A percentile compares a stretch with the other conserved stretches of the same genome.
Conservation (phyloP, 768 basidiomycete species). For the Chalciporus piperatus region DNA sequence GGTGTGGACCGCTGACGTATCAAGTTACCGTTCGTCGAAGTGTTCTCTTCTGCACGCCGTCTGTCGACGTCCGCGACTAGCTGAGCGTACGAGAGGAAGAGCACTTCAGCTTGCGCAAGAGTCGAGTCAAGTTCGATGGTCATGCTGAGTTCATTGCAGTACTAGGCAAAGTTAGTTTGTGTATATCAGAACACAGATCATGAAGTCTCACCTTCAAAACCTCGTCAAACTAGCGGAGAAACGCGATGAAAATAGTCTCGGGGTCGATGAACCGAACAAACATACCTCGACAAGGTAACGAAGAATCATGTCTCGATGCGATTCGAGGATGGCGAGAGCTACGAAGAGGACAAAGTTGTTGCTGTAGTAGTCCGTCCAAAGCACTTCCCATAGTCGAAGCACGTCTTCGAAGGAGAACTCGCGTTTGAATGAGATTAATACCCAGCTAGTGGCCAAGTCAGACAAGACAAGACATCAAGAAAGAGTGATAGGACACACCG, state of each 20-base stretch:
- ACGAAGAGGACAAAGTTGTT: slow-evolving; percentile 88
- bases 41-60: slow-evolving; percentile 57
- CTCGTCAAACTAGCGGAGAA: slow-evolving; percentile 56
- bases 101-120: slow-evolving; percentile 93
- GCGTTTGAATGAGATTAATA: slow-evolving; percentile 92
- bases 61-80: slow-evolving; percentile 88
- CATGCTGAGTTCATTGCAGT: slow-evolving; percentile 93
- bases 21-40: slow-evolving; percentile 24
- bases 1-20: slow-evolving; percentile 33
- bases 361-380: slow-evolving; percentile 92
- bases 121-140: slow-evolving; percentile 97
- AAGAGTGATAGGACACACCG: slow-evolving; percentile 51
- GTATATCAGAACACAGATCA: not conserved
- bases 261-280: slow-evolving; percentile 2
- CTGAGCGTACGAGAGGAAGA: slow-evolving; percentile 89
- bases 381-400: slow-evolving; percentile 86
- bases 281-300: slow-evolving; percentile 91
- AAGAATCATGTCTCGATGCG: slow-evolving; percentile 91
- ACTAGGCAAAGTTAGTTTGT: slow-evolving; percentile 36
- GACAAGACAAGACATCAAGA: not conserved
- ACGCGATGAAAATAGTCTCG: slow-evolving; percentile 2
- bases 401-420: slow-evolving; percentile 95
- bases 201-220: slow-evolving; percentile 26
- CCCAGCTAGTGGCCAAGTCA: slow-evolving; percentile 55
- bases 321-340: slow-evolving; percentile 90